phyloP scores from a whole-genome alignment of 2,329 filamentous ascomycete species.

The Macrophomina pseudophaseolina region DNA sequence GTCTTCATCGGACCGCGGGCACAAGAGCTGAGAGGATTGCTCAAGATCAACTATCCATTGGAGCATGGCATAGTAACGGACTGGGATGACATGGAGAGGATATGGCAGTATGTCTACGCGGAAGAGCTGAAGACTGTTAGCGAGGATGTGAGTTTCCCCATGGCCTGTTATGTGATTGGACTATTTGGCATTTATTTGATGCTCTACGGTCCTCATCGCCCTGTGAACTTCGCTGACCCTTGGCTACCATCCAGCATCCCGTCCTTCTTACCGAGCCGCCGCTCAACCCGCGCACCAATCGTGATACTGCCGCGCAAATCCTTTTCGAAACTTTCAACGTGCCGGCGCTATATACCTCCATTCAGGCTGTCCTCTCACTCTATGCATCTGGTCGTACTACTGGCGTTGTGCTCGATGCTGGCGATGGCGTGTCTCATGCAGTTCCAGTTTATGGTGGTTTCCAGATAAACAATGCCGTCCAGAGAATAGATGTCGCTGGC shows the following conservation, averaged over 20 bases:
- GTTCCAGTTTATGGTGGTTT: constrained; percentile 98
- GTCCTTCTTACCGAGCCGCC: constrained; percentile 96
- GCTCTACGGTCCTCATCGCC: not conserved
- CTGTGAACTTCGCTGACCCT: not conserved
- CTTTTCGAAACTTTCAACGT: constrained; percentile 99
- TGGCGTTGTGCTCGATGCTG: constrained; percentile 91
- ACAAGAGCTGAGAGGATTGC: constrained; percentile 84
- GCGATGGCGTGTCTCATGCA: constrained; percentile 95
- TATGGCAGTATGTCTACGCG: constrained; percentile 97
- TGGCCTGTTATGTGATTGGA: not conserved
- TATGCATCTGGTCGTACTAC: constrained; percentile 97
- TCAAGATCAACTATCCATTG: constrained; percentile 94
- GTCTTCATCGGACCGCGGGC: constrained; percentile 95
- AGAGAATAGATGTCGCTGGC: constrained; percentile 93
- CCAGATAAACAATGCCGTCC: constrained; percentile 92
- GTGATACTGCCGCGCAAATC: constrained; percentile 94
- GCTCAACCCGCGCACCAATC: constrained; percentile 91
- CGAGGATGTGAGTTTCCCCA: constrained; percentile 73
- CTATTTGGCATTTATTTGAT: not conserved
- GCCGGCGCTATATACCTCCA: constrained; percentile 92
- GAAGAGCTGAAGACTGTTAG: constrained; percentile 95
- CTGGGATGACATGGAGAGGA: constrained; percentile 99
- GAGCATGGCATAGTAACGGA: constrained; percentile 99
- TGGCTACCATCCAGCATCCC: constrained; percentile 69
- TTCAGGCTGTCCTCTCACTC: constrained; percentile 93